Conservation (phyloP, 495 filamentous ascomycete species). For the Xylaria scruposa region DNA sequence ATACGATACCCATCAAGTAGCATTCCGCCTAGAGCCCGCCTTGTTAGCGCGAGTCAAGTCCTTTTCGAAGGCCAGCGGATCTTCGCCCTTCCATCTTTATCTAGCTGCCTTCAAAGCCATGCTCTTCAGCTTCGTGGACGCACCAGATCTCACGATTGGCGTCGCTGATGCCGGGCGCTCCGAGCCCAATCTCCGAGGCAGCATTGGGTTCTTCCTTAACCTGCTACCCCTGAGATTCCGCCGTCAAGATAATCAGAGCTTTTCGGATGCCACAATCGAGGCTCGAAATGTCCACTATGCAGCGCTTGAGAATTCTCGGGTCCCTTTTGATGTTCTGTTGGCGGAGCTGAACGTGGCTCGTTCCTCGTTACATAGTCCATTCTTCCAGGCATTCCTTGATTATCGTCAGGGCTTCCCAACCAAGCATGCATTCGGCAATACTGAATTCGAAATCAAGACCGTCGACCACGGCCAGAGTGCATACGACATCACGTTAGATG, state of each 20-base stretch:
- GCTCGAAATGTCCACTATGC: constrained; percentile 25
- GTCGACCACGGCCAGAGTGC: neutral
- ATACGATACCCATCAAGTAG: constrained; percentile 14
- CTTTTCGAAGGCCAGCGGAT: constrained; percentile 14
- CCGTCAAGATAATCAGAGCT: neutral
- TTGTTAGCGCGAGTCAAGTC: constrained; percentile 12
- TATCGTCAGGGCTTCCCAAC: constrained; percentile 20
- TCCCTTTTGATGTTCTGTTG: constrained; percentile 44
- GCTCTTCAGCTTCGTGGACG: constrained; percentile 27
- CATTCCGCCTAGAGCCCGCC: neutral
- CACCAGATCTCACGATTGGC: constrained; percentile 40
- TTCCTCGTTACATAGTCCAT: constrained; percentile 23
- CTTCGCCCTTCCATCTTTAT: constrained; percentile 42
- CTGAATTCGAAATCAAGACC: constrained; percentile 12
- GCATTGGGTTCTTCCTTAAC: constrained; percentile 49
- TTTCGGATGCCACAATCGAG: constrained; percentile 24
- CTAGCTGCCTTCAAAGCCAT: constrained; percentile 36
- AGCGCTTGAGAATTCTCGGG: constrained; percentile 35
- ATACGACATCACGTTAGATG: constrained; percentile 19
- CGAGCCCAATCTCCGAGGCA: constrained; percentile 34
- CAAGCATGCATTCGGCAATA: constrained; percentile 7
- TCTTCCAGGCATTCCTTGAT: constrained; percentile 36
- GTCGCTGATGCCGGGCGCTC: constrained; percentile 45
- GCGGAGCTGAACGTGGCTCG: constrained; percentile 34
- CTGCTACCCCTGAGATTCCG: constrained; percentile 53